These are phyloP conservation scores for Phytophthora nicotianae DNA, from an alignment of 352 stramenopile genomes.

Conservation along the genomic window DNA sequence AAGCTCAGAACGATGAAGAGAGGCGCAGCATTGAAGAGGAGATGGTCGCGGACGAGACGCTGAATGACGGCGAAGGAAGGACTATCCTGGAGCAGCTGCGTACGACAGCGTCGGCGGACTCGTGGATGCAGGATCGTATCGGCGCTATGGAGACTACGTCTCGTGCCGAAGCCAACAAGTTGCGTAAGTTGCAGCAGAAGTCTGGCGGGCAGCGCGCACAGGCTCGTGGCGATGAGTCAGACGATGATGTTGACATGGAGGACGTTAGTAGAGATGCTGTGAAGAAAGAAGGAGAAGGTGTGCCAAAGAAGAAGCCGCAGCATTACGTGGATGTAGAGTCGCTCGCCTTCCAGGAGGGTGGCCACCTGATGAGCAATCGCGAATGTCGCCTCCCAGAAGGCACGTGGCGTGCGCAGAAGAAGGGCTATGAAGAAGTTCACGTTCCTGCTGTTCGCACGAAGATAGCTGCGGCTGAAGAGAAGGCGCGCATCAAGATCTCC, in stretches of 20 bases:
- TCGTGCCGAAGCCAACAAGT: slow-evolving; percentile 78
- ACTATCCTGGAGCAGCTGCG: slow-evolving; percentile 92
- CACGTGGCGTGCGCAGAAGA: slow-evolving; percentile 97
- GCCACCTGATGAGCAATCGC: slow-evolving; percentile 99
- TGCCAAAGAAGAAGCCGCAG: slow-evolving; percentile 61
- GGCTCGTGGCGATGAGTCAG: slow-evolving; percentile 32
- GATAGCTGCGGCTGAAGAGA: slow-evolving; percentile 72
- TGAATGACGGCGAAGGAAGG: slow-evolving; percentile 86
- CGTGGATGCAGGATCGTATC: slow-evolving; percentile 94
- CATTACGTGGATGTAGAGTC: slow-evolving; percentile 95
- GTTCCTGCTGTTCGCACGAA: slow-evolving; percentile 95
- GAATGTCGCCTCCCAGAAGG: slow-evolving; percentile 95
- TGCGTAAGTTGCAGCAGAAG: slow-evolving; percentile 79
- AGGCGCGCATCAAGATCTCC: slow-evolving; percentile 87
- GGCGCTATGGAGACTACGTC: slow-evolving; percentile 86
- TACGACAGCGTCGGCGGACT: slow-evolving; percentile 90
- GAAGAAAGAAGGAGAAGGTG: slow-evolving; percentile 28
- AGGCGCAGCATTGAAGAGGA: slow-evolving; percentile 90
- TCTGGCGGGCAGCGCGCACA: slow-evolving; percentile 29
- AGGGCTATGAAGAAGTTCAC: slow-evolving; percentile 99
- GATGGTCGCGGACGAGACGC: slow-evolving; percentile 83
- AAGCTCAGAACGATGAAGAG: slow-evolving; percentile 94
- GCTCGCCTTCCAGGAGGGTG: slow-evolving; percentile 95
- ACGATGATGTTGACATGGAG: slow-evolving; percentile 65
- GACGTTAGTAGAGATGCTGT: slow-evolving; percentile 25